Base-by-base conservation (phyloP, 2,329 filamentous ascomycete genomes). In the Colletotrichum aenigma region DNA sequence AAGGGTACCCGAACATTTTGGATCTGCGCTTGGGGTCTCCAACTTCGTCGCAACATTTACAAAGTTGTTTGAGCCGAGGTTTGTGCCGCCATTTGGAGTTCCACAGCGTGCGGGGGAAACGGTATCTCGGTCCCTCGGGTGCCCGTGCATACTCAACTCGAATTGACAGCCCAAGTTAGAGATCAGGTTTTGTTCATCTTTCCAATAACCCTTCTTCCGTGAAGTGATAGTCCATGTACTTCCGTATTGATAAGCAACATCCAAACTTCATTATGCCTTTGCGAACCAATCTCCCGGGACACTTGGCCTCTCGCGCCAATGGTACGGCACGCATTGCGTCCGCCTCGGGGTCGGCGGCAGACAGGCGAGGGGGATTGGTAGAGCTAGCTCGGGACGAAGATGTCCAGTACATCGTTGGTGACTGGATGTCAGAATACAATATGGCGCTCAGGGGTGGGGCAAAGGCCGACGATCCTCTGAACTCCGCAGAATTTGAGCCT, bases 391-490 rank as follows among this genome's bases (percentile, higher is more conserved):
- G 71, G 4, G 76, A 78, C 7, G 79, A 78, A 55, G 78, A 81
- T 55, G 78, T 85, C 9, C 80, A 86, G 65, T 83, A 85, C 58
- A 85, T 86, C 36, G 84, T 83, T 2, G 84, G 84, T 24, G 84
- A 86, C 78, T 86, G 84, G 81, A 81, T 86, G 61, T 85, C 84
- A 12, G 85, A 86, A 77, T 87, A 87, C 77, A 91, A 91, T 79
- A 90, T 91, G 84, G 87, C 89, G 71, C 84, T 76, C 81, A 83
- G 75, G 79, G 84, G 77, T 76, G 79, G 82, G 80, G 82, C 75
- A 77, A 82, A 71, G 87, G 84, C 56, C 10, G 26, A 34, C 28
- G 38, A 70, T 16, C 69, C 67, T 4, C 74, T 76, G 5, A 55
- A 76, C 24, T 70, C 67, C 2, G 67, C 67, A n/a, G 67, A 70